Evolutionary conservation across 352 stramenopile genomes (phyloP), one percentile per base, ranked within the genome.

Genomic region (Pythium insidiosum): DNA sequence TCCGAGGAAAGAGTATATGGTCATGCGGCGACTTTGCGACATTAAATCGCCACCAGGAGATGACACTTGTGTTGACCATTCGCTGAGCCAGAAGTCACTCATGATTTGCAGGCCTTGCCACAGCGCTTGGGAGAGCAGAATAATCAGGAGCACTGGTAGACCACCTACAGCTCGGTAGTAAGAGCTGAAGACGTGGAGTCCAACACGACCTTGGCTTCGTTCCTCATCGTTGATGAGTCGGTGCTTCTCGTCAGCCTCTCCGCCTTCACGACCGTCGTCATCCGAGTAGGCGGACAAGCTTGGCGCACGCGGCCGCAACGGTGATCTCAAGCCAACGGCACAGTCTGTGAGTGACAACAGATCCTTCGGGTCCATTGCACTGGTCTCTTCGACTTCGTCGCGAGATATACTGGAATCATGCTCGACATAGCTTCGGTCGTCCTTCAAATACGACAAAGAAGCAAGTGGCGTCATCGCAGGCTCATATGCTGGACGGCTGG

Each of bases 51-150:
- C n/a, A n/a, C n/a, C n/a, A n/a, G n/a, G n/a, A n/a, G n/a, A n/a
- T n/a, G n/a, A n/a, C n/a, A n/a, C n/a, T n/a, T n/a, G n/a, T n/a
- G n/a, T n/a, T n/a, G 86, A 84, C 87, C 90, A 98, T 25, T 70
- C 70, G 6, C 85, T 85, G 10, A 98, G 53, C 80, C 87, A 97
- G 58, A 88, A 97, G 44, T 88, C 86, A n/a, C 77, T 91, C 6
- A 58, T 38, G n/a, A 97, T 74, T 43, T 77, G 72, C 2, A 96
- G 43, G 10, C 38, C 59, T 47, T 97, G 84, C 50, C 80, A 91
- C 7, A 73, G 20, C 4, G 65, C 47, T 43, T 91, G 96, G 3
- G 73, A 68, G 24, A 72, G 36, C 16, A 82, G 33, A 12, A 82
- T 48, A 10, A 68, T 11, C 24, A 51, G 25, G 1, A 70, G 37